Base-by-base conservation (phyloP, 305 asterid species). In the Lippia alba region DNA sequence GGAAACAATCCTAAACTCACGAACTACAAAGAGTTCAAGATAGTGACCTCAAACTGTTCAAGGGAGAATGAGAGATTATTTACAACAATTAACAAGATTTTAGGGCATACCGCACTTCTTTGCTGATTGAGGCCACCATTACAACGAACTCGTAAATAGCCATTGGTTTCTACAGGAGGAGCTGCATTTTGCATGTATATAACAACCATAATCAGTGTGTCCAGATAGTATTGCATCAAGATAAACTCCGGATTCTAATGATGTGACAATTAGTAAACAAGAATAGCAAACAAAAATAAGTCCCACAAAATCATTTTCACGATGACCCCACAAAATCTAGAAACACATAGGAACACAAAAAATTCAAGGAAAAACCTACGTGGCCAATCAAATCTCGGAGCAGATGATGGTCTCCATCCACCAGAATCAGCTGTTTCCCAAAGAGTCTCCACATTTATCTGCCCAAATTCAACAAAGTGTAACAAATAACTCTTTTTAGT, bases 41-140 rank as follows among this genome's bases (percentile, higher is more conserved):
- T 9, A n/a, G 24, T 18, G 56, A 55, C 50, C 32, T 20, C 7
- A 53, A 46, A 49, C 54, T 61, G 46, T 51, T 49, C 7, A 18
- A 12, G 67, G 30, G 60, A 46, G 64, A 68, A 58, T 48, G 17
- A 16, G 45, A 61, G 48, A 67, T 40, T 50, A 12, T 44, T 50
- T 30, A 56, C 19, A 34, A 58, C 17, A 20, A 44, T 66, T 7
- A 39, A 53, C 65, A 66, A 67, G 56, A 67, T 72, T 64, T 60
- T 15, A 69, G 73, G 67, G 67, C 91, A 67, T 74, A 94, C 97
- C 78, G 99, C 99, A 82, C 87, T 91, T 76, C 99, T 87, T 75
- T 91, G 97, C 86, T 94, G 97, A 78, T 91, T 94, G 74, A 94
- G 88, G 79, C 99, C 99, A 64, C 99, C 99, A 78, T 94, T 94